Base-by-base conservation (phyloP, 257 asterid species). In the Nicotiana knightiana region DNA sequence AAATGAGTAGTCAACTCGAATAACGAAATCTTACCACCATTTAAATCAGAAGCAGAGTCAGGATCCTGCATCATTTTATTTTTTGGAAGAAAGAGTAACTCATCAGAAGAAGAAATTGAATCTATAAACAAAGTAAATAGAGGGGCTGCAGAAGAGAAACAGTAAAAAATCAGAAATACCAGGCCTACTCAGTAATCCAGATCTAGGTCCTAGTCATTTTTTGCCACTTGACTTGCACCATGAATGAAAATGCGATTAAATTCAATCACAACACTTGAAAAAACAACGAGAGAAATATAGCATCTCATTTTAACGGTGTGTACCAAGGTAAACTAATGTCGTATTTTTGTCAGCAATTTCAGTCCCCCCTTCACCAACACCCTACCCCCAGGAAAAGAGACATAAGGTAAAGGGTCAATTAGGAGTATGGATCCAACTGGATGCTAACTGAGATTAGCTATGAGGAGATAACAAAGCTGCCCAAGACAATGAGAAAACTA, bases 11-110 rank as follows among this genome's bases (percentile, higher is more conserved):
- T 73, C 67, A 51, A 65, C 48, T 59, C 28, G 43, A 78, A 53
- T 35, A 18, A 32, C 43, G 32, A 84, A 75, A 70, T 30, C 87
- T n/a, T 93, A 94, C 97, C 97, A 53, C 88, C 95, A 83, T 87
- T 89, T 6, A 90, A 66, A 80, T 51, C 82, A 81, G 93, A 85
- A 77, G 89, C 88, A 84, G 94, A 89, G 86, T 83, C 94, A 66
- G 92, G 86, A 6, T 84, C 90, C 93, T 93, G 93, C 87, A 85
- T 63, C 65, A 85, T 71, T 43, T 43, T 9, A 85, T 48, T 48
- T 12, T 24, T 51, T 67, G 84, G 51, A 70, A 81, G 82, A 54
- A 82, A 81, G 17, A 79, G 82, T 80, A 58, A 79, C 11, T 63
- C 30, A 51, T 66, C 78, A 84, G 35, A 66, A 76, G 28, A 73